Conservation (phyloP, 306 rosid species). For the Oemleria cerasiformis region DNA sequence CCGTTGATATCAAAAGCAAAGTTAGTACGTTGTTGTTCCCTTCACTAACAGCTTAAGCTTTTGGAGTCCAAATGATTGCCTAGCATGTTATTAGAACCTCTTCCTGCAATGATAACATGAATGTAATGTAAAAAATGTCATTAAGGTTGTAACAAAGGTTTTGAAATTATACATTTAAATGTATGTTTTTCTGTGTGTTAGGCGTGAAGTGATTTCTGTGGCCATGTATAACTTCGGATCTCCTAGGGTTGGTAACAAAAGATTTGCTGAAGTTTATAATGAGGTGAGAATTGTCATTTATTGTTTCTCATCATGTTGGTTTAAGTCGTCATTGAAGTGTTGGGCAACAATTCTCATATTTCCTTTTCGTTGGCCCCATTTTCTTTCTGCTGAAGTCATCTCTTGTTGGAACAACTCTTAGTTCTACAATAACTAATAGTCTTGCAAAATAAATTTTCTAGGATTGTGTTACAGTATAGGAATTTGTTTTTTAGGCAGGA, state of each 20-base stretch:
- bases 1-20: too few relatives aligned
- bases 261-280: slow-evolving; percentile 83
- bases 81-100: too few relatives aligned
- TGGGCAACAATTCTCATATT: slow-evolving; percentile 14
- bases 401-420: background rate
- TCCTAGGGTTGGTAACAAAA: slow-evolving; percentile 95
- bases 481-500: background rate
- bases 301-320: slow-evolving; percentile 14
- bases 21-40: too few relatives aligned
- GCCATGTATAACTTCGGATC: slow-evolving; percentile 98
- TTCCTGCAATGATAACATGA: too few relatives aligned
- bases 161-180: background rate
- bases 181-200: slow-evolving; percentile 26
- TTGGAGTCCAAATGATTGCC: too few relatives aligned
- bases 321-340: slow-evolving; percentile 15
- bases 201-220: slow-evolving; percentile 65
- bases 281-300: slow-evolving; percentile 47
- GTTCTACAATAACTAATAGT: background rate
- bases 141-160: background rate
- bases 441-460: background rate
- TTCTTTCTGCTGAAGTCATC: slow-evolving; percentile 9
- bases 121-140: too few relatives aligned
- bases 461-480: background rate
- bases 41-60: too few relatives aligned
- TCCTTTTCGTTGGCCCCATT: slow-evolving; percentile 1